Base-by-base conservation (phyloP, 2,329 filamentous ascomycete species). In the Cyphellophora europaea region DNA sequence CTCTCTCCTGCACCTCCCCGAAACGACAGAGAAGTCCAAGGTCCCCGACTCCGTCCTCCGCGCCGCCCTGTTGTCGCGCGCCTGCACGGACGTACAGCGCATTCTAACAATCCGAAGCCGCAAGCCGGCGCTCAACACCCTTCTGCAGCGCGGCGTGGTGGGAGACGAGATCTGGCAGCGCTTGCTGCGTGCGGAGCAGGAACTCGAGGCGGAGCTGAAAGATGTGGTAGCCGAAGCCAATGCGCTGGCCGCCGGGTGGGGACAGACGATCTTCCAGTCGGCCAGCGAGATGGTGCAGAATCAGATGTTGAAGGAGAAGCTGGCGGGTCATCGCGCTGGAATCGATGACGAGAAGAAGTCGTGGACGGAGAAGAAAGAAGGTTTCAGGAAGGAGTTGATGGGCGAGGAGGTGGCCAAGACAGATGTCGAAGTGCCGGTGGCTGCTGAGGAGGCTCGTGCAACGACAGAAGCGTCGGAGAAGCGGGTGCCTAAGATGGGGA, bases 201-300 rank as follows among this genome's bases (percentile, higher is more conserved):
- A 98, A 63, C 93, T 96, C 69, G 88, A 98, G 64, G 85, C 87
- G 48, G 91, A 98, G 63, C 70, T 98, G 42, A 77, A 85, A 51
- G 91, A 98, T 61, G 89, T 96, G 15, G 87, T 96, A 19, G 23
- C 30, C 16, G 47, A 95, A 86, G 91, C 93, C 51, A 96, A 96
- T 57, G 87, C 83, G 13, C 82, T 95, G 45, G 72, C 77, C 2
- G 80, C 84, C 32, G 80, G 81, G 58, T 98, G 91, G 91, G 91
- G 91, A 42, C 80, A 91, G 55, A 77, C 75, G 37, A 96, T 98
- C 58, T 98, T 98, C 73, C 91, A 98, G 61, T 88, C 84, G 30
- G 91, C 91, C 36, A 93, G 93, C 61, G 91, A 98, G 62, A 95
- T 98, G 62, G 78, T 82, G 40, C 81, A 86, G 54, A 95, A 95